A percentile compares a stretch with the other conserved stretches of the same genome.
These are phyloP conservation scores for Pouteria glomerata DNA, from an alignment of 148 eudicot species.

Conservation along the genomic window DNA sequence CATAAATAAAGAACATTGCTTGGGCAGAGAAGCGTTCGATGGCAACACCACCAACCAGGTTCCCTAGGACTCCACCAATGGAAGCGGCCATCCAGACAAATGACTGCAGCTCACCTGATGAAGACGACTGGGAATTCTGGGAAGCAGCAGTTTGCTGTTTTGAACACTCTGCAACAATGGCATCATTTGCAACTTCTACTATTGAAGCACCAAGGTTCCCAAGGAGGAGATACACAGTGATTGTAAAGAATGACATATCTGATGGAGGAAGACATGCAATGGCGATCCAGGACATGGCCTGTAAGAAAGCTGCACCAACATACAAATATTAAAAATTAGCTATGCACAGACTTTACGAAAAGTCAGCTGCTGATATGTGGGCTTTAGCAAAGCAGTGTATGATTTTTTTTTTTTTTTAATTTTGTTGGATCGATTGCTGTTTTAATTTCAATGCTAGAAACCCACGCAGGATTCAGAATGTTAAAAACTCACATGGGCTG, in stretches of 20 bases:
- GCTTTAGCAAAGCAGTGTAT: not conserved
- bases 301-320: conserved; percentile 63
- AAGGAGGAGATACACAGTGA: conserved; percentile 74
- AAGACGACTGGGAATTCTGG: conserved; percentile 32
- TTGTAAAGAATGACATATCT: conserved; percentile 50
- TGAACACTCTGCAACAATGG: conserved; percentile 79
- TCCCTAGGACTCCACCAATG: conserved; percentile 78
- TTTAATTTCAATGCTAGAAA: not conserved
- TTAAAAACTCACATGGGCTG: too few relatives aligned
- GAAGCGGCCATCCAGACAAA: conserved; percentile 93
- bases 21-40: conserved; percentile 47
- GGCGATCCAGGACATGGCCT: conserved; percentile 80
- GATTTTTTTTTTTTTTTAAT: not conserved
- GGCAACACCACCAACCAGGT: conserved; percentile 61
- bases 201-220: conserved; percentile 86
- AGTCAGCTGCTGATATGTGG: too few relatives aligned
- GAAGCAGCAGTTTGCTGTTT: conserved; percentile 35
- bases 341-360: too few relatives aligned
- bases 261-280: conserved; percentile 55
- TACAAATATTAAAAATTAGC: not conserved
- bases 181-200: conserved; percentile 93
- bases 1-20: conserved; percentile 49
- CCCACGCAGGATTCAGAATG: not conserved
- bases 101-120: conserved; percentile 73
- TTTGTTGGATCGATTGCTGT: not conserved